These are phyloP conservation scores for Pistacia vera DNA, from an alignment of 345 rosid species.

Conservation along the genomic window DNA sequence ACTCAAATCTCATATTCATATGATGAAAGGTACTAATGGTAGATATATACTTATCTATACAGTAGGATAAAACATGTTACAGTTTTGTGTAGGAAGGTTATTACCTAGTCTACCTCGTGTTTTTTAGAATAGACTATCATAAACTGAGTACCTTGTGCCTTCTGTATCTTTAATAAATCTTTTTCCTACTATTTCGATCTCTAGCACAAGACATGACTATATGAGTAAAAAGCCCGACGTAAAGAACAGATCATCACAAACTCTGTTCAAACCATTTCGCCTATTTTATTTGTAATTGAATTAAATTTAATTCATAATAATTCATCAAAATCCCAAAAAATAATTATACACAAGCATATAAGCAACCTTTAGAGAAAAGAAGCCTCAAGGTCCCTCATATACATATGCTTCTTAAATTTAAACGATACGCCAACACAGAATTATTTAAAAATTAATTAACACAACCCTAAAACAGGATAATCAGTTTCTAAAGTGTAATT, in stretches of 20 bases:
- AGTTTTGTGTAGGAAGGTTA: background rate
- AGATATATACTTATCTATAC: too few species aligned
- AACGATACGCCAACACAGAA: background rate
- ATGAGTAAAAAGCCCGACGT: constrained; percentile 4
- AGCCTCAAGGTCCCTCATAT: background rate
- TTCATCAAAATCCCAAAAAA: background rate
- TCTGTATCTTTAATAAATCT: background rate
- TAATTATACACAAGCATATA: background rate
- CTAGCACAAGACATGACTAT: background rate
- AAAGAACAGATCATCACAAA: constrained; percentile 12
- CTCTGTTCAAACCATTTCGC: background rate
- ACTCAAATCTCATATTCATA: background rate
- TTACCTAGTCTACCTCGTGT: background rate
- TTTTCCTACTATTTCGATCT: background rate
- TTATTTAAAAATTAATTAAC: background rate
- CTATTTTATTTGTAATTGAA: background rate
- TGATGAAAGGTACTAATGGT: background rate
- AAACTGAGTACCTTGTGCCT: background rate
- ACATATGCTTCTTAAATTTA: background rate
- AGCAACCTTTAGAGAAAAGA: background rate
- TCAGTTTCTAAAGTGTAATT: background rate
- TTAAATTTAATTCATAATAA: background rate
- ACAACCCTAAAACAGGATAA: constrained; percentile 1
- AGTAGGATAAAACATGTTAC: too few species aligned
- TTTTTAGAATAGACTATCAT: background rate